These are phyloP conservation scores for Schoenoplectus tabernaemontani DNA, from an alignment of 202 grass and related monocot genomes.

Conservation along the genomic window DNA sequence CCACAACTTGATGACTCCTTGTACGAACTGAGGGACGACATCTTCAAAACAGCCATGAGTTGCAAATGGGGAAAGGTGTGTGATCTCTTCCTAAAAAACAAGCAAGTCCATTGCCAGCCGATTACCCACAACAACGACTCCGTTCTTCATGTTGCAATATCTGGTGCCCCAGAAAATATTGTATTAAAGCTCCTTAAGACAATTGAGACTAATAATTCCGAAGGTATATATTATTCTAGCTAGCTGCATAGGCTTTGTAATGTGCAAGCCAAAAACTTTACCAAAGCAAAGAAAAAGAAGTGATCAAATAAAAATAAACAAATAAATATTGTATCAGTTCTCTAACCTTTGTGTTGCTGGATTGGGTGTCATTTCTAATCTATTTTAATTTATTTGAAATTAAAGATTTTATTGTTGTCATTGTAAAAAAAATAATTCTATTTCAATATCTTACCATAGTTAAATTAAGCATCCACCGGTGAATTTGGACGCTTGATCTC, in stretches of 20 bases:
- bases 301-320: no score
- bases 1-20: not conserved
- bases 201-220: not conserved
- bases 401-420: no score
- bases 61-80: not conserved
- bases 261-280: not conserved
- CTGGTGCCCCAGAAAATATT: not conserved
- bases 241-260: not conserved
- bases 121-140: not conserved
- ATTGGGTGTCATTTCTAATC: no score
- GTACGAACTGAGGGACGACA: not conserved
- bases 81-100: not conserved
- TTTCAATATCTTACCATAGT: no score
- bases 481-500: no score
- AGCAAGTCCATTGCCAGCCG: not conserved
- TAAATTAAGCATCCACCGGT: no score
- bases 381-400: no score
- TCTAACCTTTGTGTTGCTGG: no score
- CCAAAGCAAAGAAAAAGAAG: not conserved
- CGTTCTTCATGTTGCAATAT: conserved; percentile 1
- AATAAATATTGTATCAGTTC: no score
- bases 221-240: not conserved
- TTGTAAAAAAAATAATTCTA: no score
- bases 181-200: not conserved
- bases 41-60: conserved; percentile 11